A percentile compares a stretch with the other conserved stretches of the same genome.
Evolutionary conservation across 2,329 filamentous ascomycete species (phyloP).

Genomic region (Pseudogymnoascus verrucosus): DNA sequence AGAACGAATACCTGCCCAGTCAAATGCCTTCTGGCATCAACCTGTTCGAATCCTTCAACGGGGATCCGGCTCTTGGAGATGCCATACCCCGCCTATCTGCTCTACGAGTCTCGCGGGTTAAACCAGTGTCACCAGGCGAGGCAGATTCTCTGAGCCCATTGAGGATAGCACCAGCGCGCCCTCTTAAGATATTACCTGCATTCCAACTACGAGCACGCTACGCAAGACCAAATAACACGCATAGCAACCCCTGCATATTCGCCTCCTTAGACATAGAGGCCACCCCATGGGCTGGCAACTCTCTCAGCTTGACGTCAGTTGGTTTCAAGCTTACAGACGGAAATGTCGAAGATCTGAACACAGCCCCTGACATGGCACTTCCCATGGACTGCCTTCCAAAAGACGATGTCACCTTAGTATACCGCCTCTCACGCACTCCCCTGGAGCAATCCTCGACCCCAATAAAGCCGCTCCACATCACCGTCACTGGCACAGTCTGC

Average conservation of each 20-base stretch:
- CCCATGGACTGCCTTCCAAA: conserved; percentile 58
- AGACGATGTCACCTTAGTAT: conserved; percentile 69
- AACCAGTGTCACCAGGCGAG: conserved; percentile 52
- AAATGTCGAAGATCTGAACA: conserved; percentile 49
- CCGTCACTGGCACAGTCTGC: conserved; percentile 51
- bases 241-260: conserved; percentile 50
- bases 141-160: conserved; percentile 57
- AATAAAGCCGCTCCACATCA: conserved; percentile 48
- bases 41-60: conserved; percentile 64
- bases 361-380: conserved; percentile 39
- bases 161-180: conserved; percentile 53
- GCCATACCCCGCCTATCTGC: conserved; percentile 64
- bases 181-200: conserved; percentile 58
- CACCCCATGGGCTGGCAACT: conserved; percentile 60
- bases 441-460: conserved; percentile 34
- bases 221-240: conserved; percentile 52
- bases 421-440: conserved; percentile 43
- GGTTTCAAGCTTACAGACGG: conserved; percentile 50
- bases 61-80: conserved; percentile 51
- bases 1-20: conserved; percentile 61
- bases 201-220: conserved; percentile 68
- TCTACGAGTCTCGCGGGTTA: conserved; percentile 64
- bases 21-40: conserved; percentile 64
- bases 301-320: conserved; percentile 54
- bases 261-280: conserved; percentile 69